These are phyloP conservation scores for Hemileia vastatrix DNA, from an alignment of 1,284 basidiomycete species.

Conservation along the genomic window DNA sequence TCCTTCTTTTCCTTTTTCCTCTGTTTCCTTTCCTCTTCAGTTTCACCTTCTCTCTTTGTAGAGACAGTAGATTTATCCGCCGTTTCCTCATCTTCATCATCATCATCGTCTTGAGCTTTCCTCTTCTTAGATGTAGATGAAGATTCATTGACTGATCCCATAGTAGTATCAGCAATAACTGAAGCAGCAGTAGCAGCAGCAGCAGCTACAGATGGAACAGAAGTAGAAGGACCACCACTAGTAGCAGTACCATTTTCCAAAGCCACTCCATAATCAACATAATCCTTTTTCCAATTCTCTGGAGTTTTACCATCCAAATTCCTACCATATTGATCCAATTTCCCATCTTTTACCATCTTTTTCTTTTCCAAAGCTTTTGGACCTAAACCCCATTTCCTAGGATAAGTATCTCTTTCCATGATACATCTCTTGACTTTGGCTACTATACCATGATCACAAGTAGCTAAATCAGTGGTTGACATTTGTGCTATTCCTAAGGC, in stretches of 20 bases:
- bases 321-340: background rate
- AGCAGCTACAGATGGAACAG: background rate
- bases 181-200: conserved; percentile 2
- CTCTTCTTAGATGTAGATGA: conserved; percentile 14
- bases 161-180: conserved; percentile 23
- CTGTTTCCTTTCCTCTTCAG: conserved; percentile 5
- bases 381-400: background rate
- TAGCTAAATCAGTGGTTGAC: background rate
- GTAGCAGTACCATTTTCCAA: background rate
- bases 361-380: conserved; percentile 1
- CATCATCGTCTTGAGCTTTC: conserved; percentile 24
- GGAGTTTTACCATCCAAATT: background rate
- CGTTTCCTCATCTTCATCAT: too few species aligned
- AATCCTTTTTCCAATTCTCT: background rate
- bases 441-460: conserved; percentile 2
- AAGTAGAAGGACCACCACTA: background rate
- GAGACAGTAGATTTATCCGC: background rate
- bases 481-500: background rate
- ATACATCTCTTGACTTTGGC: conserved; percentile 6
- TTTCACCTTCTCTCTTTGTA: background rate
- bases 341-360: background rate
- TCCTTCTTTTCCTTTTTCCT: conserved; percentile 11
- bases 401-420: conserved; percentile 5
- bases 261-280: background rate
- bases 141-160: conserved; percentile 19